These are phyloP conservation scores for Capronia americana DNA, from an alignment of 2,329 filamentous ascomycete genomes.

Conservation along the genomic window DNA sequence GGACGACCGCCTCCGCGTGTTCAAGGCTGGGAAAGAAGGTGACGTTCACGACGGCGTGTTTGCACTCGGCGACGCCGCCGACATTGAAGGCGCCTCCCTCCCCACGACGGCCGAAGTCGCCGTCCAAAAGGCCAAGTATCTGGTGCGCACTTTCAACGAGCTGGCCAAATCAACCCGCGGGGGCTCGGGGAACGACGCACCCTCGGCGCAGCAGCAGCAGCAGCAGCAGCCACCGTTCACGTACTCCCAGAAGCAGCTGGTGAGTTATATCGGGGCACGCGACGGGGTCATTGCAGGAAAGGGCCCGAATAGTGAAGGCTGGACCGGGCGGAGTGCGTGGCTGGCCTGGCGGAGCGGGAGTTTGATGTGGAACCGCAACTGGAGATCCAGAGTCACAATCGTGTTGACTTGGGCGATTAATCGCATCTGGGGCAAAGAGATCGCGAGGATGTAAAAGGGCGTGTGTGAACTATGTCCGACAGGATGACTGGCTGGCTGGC, in stretches of 20 bases:
- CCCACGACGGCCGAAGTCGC: conserved; percentile 41
- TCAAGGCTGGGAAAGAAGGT: conserved; percentile 8
- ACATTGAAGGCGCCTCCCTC: conserved; percentile 34
- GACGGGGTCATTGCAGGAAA: conserved; percentile 52
- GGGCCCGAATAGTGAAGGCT: conserved; percentile 39
- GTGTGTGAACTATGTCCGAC: too few relatives aligned
- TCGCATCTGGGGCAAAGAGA: conserved; percentile 45
- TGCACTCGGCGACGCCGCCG: conserved; percentile 44
- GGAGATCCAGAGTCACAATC: conserved; percentile 45
- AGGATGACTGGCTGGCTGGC: too few relatives aligned
- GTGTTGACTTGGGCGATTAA: conserved; percentile 46
- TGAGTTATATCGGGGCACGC: conserved; percentile 52
- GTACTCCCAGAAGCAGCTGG: conserved; percentile 48
- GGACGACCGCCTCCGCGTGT: conserved; percentile 42
- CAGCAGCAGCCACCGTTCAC: conserved; percentile 42
- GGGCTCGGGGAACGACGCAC: too few relatives aligned
- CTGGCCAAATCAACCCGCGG: conserved; percentile 4
- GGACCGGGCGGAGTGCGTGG: conserved; percentile 53
- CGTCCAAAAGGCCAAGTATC: conserved; percentile 38
- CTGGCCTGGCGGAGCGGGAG: conserved; percentile 52
- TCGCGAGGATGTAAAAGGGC: conserved; percentile 39
- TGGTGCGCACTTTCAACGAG: conserved; percentile 36
- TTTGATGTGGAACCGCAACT: conserved; percentile 47
- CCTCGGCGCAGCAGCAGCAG: not conserved
- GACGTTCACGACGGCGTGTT: conserved; percentile 37